A percentile compares a stretch with the other conserved stretches of the same genome.
Evolutionary conservation across 345 rosid genomes (phyloP).

Genomic region (Theobroma cacao): DNA sequence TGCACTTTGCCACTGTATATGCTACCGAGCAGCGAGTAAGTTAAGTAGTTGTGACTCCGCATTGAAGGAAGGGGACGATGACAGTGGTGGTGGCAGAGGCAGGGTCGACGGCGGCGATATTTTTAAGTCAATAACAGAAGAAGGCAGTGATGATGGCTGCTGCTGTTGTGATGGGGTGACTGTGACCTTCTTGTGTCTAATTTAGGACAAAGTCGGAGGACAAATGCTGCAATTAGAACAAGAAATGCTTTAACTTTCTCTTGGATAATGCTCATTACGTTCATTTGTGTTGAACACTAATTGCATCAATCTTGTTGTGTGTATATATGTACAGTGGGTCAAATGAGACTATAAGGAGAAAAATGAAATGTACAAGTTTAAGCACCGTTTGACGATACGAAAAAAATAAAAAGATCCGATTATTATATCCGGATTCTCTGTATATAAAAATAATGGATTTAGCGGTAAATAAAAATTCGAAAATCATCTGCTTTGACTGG

Average conservation of each 20-base stretch:
- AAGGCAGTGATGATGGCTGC: neutral
- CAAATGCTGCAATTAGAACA: neutral
- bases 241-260: neutral
- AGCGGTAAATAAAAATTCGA: too few species aligned
- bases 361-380: too few species aligned
- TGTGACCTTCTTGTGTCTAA: too few species aligned
- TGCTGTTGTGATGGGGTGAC: neutral
- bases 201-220: neutral
- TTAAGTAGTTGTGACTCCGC: neutral
- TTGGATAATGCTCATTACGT: neutral
- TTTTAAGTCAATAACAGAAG: neutral
- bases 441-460: too few species aligned
- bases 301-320: too few species aligned
- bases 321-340: too few species aligned
- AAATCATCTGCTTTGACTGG: too few species aligned
- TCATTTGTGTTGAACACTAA: neutral
- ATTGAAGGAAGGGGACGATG: neutral
- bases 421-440: too few species aligned
- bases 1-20: neutral
- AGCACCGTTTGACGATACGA: too few species aligned
- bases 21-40: neutral
- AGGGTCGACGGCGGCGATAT: neutral
- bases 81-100: neutral
- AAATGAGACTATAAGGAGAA: too few species aligned
- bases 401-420: too few species aligned